Base-by-base conservation (phyloP, 257 asterid genomes). In the Solanum phureja region DNA sequence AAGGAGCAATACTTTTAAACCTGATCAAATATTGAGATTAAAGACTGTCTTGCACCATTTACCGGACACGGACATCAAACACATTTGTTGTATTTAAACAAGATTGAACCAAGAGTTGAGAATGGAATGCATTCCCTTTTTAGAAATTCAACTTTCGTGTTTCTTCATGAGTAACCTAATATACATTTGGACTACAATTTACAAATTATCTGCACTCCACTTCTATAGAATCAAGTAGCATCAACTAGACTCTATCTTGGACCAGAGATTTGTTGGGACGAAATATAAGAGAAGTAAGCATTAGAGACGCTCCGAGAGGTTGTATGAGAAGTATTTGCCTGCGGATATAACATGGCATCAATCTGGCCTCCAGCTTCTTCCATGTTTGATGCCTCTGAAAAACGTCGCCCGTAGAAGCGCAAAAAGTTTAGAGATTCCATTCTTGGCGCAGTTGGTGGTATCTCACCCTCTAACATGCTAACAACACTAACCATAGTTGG, bases 341-440 rank as follows among this genome's bases (percentile, higher is more conserved):
- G 95, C 23, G 88, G 87, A 60, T 90, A 79, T 76, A 90, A 27
- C 87, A 85, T 40, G 58, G 64, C 69, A 88, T 89, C 92, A 76
- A 83, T 90, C 44, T 84, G 87, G 90, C 74, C 91, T 34, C 82
- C 88, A n/a, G 72, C 56, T 42, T 90, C 93, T 87, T 83, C 91
- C 2, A 56, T 56, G 16, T 40, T 24, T 5, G 98, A 92, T 52
- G 92, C 93, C 88, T 96, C 98, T 10, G 94, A 33, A 37, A 94
- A 96, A 2, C 93, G 92, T 77, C 93, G 92, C 23, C 98, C 98
- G 6, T 95, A 95, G 77, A 94, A 94, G 42, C 95, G 90, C 88
- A 94, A 91, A 66, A 94, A 95, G 73, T 91, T 90, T 33, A 95
- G 90, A 11, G 94, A 92, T 84, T 92, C 98, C 13, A 92, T 64